Conservation (phyloP, 2,329 filamentous ascomycete genomes). For the Phialophora chinensis region DNA sequence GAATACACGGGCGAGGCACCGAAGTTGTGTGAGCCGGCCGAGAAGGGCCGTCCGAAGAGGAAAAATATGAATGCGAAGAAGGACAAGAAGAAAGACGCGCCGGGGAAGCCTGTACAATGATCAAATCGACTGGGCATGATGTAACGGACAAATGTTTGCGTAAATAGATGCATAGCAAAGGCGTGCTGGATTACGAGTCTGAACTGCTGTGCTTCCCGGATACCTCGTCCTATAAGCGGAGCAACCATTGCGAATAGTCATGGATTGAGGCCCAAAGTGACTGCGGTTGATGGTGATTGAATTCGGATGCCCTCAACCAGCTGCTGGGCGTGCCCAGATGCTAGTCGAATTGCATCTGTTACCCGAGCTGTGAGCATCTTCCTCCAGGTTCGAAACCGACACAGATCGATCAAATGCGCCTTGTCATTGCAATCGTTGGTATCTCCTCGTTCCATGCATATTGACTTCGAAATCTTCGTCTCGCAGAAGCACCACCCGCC, state of each 20-base stretch:
- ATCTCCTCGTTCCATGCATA: neutral
- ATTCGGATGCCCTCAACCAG: neutral
- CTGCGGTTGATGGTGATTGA: neutral
- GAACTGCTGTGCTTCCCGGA: neutral
- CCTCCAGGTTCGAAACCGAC: neutral
- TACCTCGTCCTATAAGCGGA: neutral
- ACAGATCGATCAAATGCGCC: neutral
- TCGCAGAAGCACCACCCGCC: conserved; percentile 1
- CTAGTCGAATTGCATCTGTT: neutral
- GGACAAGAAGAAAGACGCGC: conserved; percentile 24
- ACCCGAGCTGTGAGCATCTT: neutral
- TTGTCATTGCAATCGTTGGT: neutral
- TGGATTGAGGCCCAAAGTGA: neutral
- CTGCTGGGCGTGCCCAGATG: neutral
- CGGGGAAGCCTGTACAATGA: conserved; percentile 39
- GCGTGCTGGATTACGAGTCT: neutral
- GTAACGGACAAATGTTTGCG: neutral
- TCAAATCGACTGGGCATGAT: neutral
- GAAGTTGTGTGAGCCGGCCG: conserved; percentile 73
- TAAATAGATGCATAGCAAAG: neutral
- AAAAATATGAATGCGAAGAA: conserved; percentile 41
- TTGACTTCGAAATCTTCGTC: neutral
- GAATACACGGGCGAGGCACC: conserved; percentile 56
- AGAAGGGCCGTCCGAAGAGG: conserved; percentile 67
- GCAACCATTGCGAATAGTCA: neutral